Conservation (phyloP, 805 yeast species). For the Sugiyamaella americana region DNA sequence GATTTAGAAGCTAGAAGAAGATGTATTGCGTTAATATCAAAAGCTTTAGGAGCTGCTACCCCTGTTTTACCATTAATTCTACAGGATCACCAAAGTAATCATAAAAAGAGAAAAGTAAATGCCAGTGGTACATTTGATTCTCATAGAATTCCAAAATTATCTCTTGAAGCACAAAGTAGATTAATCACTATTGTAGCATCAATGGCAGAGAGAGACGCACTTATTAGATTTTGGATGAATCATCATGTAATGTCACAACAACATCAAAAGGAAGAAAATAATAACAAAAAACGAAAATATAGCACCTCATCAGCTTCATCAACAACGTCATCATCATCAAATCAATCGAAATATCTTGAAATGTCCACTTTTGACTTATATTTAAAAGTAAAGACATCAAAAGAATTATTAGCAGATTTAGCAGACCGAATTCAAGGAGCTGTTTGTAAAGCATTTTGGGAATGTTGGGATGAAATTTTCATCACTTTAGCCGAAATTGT, state of each 20-base stretch:
- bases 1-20: slow-evolving; percentile 26
- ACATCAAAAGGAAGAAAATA: not conserved
- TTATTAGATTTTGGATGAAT: slow-evolving; percentile 23
- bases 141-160: slow-evolving; percentile 12
- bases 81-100: slow-evolving; percentile 17
- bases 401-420: slow-evolving; percentile 24
- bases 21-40: slow-evolving; percentile 19
- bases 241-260: slow-evolving; percentile 18
- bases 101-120: not conserved
- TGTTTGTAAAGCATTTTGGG: slow-evolving; percentile 31
- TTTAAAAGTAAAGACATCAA: slow-evolving; percentile 19
- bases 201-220: slow-evolving; percentile 21
- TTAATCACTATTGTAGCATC: slow-evolving; percentile 17
- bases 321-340: not conserved
- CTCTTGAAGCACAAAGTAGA: slow-evolving; percentile 19
- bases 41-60: slow-evolving; percentile 23
- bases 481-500: slow-evolving; percentile 27
- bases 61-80: slow-evolving; percentile 24
- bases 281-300: not conserved
- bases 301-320: not conserved
- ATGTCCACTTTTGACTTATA: slow-evolving; percentile 19
- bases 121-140: not conserved
- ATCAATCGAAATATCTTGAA: slow-evolving; percentile 6
- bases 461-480: slow-evolving; percentile 30
- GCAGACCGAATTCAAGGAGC: slow-evolving; percentile 29